Conservation (phyloP, 768 basidiomycete species). For the Pleurotus platypus region DNA sequence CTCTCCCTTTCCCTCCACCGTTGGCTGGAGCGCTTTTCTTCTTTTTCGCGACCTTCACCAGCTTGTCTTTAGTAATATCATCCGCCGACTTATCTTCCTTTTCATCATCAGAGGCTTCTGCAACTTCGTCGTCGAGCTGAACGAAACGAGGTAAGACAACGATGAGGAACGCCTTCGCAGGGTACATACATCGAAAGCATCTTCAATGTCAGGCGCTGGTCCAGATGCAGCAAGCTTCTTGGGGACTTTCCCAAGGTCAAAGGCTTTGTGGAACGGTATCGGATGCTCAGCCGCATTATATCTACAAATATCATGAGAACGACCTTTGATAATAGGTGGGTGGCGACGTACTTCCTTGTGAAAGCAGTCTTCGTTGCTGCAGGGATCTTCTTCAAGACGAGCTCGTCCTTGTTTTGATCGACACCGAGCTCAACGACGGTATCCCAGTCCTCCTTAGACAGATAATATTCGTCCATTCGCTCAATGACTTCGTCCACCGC, state of each 20-base stretch:
- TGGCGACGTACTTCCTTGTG: constrained; percentile 67
- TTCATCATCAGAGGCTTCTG: constrained; percentile 50
- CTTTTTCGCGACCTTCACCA: constrained; percentile 39
- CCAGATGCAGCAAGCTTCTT: constrained; percentile 72
- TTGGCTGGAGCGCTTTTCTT: neutral
- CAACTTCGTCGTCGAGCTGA: constrained; percentile 41
- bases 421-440: constrained; percentile 91
- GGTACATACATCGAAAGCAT: constrained; percentile 72
- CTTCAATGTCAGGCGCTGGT: constrained; percentile 86
- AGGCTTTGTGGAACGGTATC: constrained; percentile 89
- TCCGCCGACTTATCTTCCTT: constrained; percentile 25
- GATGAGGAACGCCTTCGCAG: neutral
- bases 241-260: constrained; percentile 70
- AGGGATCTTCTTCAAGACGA: constrained; percentile 80
- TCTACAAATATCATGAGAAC: constrained; percentile 31
- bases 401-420: constrained; percentile 70
- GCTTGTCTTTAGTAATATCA: constrained; percentile 30
- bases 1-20: neutral
- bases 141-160: constrained; percentile 6
- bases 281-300: constrained; percentile 92
- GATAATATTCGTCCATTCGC: constrained; percentile 90
- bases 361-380: constrained; percentile 78
- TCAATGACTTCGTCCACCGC: constrained; percentile 81
- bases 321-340: too few species aligned
- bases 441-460: constrained; percentile 97